phyloP scores from a whole-genome alignment of 2,329 filamentous ascomycete genomes.

The Amylocarpus encephaloides region DNA sequence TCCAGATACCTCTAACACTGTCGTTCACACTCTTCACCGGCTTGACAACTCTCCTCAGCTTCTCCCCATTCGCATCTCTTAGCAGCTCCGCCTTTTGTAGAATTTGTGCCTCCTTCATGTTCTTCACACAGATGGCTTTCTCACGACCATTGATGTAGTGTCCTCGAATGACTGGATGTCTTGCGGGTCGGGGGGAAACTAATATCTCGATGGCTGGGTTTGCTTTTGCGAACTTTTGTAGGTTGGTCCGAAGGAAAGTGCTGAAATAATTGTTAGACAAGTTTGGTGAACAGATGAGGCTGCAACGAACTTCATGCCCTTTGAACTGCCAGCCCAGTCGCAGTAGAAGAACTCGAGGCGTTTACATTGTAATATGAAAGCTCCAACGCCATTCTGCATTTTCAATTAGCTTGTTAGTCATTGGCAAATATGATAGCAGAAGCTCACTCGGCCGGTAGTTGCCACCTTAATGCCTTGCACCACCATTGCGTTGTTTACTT shows the following conservation, averaged over 20 bases:
- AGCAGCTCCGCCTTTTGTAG: conserved; percentile 70
- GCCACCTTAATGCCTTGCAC: conserved; percentile 47
- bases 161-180: conserved; percentile 83
- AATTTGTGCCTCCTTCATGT: conserved; percentile 74
- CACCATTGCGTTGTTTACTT: conserved; percentile 37
- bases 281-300: neutral
- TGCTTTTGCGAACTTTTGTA: conserved; percentile 69
- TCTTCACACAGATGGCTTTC: conserved; percentile 83
- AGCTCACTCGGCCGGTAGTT: conserved; percentile 48
- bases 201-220: conserved; percentile 89
- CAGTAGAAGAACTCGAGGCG: conserved; percentile 95
- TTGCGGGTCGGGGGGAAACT: conserved; percentile 81
- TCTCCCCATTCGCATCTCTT: conserved; percentile 69
- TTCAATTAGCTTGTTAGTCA: neutral
- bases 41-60: conserved; percentile 58
- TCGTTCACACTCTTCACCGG: conserved; percentile 57
- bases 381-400: conserved; percentile 85
- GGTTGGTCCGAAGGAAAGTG: conserved; percentile 70
- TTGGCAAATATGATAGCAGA: no score
- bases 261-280: conserved; percentile 37
- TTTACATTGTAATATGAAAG: conserved; percentile 97
- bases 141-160: conserved; percentile 87
- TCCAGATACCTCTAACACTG: conserved; percentile 65
- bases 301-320: conserved; percentile 77
- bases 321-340: conserved; percentile 89